Percentiles rank a stretch among this genome's conserved stretches.
phyloP scores from a whole-genome alignment of 306 rosid species.

The Lupinus albus region DNA sequence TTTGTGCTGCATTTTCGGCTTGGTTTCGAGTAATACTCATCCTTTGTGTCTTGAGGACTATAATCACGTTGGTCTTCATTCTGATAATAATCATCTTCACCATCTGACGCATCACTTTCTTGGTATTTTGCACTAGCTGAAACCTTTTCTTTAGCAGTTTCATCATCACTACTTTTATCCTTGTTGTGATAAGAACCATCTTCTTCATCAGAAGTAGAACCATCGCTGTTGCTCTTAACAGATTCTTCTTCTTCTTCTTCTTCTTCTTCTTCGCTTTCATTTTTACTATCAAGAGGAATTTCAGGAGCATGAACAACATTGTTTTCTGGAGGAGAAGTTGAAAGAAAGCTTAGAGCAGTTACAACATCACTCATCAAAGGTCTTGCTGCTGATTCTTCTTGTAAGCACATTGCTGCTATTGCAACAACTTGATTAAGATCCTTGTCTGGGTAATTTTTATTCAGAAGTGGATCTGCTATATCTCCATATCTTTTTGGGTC shows the following conservation, averaged over 20 bases:
- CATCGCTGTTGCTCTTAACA: not conserved
- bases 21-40: conserved; percentile 38
- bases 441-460: conserved; percentile 64
- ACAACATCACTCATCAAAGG: conserved; percentile 89
- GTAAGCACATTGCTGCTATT: conserved; percentile 90
- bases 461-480: conserved; percentile 70
- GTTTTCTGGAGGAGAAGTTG: conserved; percentile 43
- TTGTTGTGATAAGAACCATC: conserved; percentile 15
- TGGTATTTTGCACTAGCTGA: conserved; percentile 32
- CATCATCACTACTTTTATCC: not conserved
- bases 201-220: conserved; percentile 37
- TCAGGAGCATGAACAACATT: conserved; percentile 22
- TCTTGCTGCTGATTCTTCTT: conserved; percentile 82
- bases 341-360: conserved; percentile 75
- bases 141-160: conserved; percentile 23
- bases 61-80: conserved; percentile 36
- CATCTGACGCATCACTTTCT: conserved; percentile 31
- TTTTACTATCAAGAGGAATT: conserved; percentile 22
- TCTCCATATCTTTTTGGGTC: conserved; percentile 78
- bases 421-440: conserved; percentile 93
- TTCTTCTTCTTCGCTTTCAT: not conserved
- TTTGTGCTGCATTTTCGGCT: conserved; percentile 44
- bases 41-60: conserved; percentile 43
- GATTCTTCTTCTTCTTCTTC: not conserved
- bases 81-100: conserved; percentile 37